Evolutionary conservation across 495 filamentous ascomycete genomes (phyloP).

Genomic region (Penicillium samsonianum): DNA sequence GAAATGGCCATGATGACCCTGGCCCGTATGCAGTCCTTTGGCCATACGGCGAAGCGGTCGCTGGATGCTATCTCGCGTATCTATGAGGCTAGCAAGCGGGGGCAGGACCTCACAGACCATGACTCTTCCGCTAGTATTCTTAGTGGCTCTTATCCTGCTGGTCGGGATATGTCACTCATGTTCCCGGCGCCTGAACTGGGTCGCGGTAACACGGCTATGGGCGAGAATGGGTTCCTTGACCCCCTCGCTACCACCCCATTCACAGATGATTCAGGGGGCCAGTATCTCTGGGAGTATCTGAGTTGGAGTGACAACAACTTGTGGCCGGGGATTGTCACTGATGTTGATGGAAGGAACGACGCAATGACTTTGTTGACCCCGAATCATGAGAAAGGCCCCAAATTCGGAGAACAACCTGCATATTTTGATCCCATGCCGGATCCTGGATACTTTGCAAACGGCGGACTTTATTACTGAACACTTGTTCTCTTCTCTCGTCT

Average conservation of each 20-base stretch:
- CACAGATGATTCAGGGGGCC: conserved; percentile 37
- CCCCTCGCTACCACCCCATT: conserved; percentile 30
- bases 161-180: conserved; percentile 21
- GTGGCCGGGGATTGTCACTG: conserved; percentile 34
- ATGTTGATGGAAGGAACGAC: conserved; percentile 33
- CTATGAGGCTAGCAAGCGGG: conserved; percentile 59
- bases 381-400: conserved; percentile 34
- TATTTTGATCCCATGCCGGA: conserved; percentile 35
- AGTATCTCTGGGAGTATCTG: conserved; percentile 47
- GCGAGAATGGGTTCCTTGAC: conserved; percentile 32
- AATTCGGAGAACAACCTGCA: conserved; percentile 26
- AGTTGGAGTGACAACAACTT: conserved; percentile 45
- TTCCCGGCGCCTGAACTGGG: conserved; percentile 26
- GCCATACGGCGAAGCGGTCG: conserved; percentile 67
- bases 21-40: conserved; percentile 69
- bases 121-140: conserved; percentile 10
- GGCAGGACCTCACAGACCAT: conserved; percentile 18
- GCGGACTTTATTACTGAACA: conserved; percentile 25
- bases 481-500: conserved; percentile 1
- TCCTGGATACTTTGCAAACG: conserved; percentile 34
- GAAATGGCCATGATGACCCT: conserved; percentile 68
- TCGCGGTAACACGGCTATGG: conserved; percentile 21
- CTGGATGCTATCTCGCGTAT: conserved; percentile 69
- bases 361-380: conserved; percentile 29
- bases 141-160: conserved; percentile 19